phyloP scores from a whole-genome alignment of 73 alveolate species.

The Paramecium pentaurelia region DNA sequence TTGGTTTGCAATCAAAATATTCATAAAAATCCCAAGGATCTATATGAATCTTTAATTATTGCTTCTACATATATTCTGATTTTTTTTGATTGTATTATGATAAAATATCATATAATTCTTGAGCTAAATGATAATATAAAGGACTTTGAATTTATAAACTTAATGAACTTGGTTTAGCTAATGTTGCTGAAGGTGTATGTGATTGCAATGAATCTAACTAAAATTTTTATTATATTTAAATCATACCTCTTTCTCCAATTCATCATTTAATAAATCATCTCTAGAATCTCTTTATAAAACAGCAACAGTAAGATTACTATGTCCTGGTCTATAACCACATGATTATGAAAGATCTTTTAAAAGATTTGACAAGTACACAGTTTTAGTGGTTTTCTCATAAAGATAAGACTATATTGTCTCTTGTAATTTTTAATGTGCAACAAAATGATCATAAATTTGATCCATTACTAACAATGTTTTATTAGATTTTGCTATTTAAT shows the following conservation, averaged over 20 bases:
- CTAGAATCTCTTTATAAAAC: background rate
- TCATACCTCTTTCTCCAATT: background rate
- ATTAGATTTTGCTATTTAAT: background rate
- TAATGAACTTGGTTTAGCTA: background rate
- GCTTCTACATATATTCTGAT: background rate
- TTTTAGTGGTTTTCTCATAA: background rate
- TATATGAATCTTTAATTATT: background rate
- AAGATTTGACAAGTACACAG: background rate
- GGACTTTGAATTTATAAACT: background rate
- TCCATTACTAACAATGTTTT: background rate
- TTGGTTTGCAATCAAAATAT: slow-evolving; percentile 28
- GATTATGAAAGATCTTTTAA: background rate
- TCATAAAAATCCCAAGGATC: slow-evolving; percentile 45
- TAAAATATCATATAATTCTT: background rate
- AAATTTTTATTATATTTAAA: background rate
- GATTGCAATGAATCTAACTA: background rate
- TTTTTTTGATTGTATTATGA: background rate
- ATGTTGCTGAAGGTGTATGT: background rate
- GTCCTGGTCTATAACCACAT: background rate
- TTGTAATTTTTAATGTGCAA: slow-evolving; percentile 7
- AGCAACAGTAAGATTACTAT: slow-evolving; percentile 11
- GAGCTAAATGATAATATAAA: background rate
- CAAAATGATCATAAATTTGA: background rate
- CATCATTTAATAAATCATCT: background rate
- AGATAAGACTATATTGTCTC: background rate